A percentile compares a stretch with the other conserved stretches of the same genome.
These are phyloP conservation scores for Agrocybe pediades DNA, from an alignment of 768 basidiomycete species.

Conservation along the genomic window DNA sequence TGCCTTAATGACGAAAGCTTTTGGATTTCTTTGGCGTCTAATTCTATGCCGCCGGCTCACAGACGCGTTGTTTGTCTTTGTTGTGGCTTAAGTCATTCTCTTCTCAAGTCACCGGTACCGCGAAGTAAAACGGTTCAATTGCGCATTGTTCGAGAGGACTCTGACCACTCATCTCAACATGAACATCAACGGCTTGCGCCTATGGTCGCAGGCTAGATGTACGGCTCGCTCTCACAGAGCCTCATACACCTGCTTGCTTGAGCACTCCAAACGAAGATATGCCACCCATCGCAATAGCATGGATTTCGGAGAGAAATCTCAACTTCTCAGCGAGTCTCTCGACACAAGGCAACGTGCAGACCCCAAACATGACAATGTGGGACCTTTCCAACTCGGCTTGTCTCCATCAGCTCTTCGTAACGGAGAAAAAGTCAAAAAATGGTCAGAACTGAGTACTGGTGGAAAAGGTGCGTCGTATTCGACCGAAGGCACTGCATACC, in stretches of 20 bases:
- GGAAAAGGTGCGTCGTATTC: conserved; percentile 64
- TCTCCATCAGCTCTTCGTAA: conserved; percentile 54
- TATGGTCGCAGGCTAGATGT: conserved; percentile 19
- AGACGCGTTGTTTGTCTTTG: conserved; percentile 25
- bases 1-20: neutral
- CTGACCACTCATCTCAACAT: conserved; percentile 13
- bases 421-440: conserved; percentile 64
- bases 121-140: neutral
- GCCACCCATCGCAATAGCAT: conserved; percentile 46
- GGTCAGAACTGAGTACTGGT: conserved; percentile 75
- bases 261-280: conserved; percentile 34
- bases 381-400: conserved; percentile 78
- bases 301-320: conserved; percentile 40
- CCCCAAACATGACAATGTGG: conserved; percentile 60
- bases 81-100: conserved; percentile 7
- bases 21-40: too few species aligned
- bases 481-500: neutral
- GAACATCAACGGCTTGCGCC: conserved; percentile 20
- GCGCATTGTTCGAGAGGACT: neutral
- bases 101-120: neutral
- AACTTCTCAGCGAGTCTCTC: conserved; percentile 63
- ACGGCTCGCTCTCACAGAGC: conserved; percentile 3
- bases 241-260: neutral
- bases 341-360: conserved; percentile 53
- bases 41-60: neutral